phyloP scores from a whole-genome alignment of 2,329 filamentous ascomycete genomes.

The Orbilia blumenaviensis region DNA sequence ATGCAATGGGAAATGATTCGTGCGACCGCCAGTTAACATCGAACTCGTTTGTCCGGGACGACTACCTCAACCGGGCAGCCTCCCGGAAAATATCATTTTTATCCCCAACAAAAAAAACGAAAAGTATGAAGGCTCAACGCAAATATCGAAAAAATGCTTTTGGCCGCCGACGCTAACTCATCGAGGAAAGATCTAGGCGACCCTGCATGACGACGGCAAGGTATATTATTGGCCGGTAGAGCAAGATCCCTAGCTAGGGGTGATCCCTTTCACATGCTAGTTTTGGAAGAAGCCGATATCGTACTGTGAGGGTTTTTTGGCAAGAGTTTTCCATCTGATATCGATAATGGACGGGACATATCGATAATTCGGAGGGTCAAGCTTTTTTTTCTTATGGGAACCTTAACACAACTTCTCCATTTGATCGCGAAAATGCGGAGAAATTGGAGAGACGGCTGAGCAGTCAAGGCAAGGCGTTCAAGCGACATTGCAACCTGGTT shows the following conservation, averaged over 20 bases:
- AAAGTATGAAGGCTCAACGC: constrained; percentile 28
- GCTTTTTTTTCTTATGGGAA: constrained; percentile 1
- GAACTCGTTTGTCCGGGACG: constrained; percentile 5
- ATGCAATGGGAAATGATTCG: constrained; percentile 14
- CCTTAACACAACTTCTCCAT: constrained; percentile 20
- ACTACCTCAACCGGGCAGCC: constrained; percentile 15
- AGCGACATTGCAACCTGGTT: not conserved
- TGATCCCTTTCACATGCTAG: constrained; percentile 37
- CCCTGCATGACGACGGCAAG: constrained; percentile 46
- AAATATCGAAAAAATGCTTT: constrained; percentile 15
- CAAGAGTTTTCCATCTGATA: constrained; percentile 28
- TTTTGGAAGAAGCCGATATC: constrained; percentile 1
- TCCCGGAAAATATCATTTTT: constrained; percentile 18
- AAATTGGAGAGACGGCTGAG: constrained; percentile 10
- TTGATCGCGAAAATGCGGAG: constrained; percentile 26
- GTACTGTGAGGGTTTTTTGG: constrained; percentile 19
- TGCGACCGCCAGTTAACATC: constrained; percentile 6
- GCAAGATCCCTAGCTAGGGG: constrained; percentile 17
- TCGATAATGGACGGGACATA: constrained; percentile 19
- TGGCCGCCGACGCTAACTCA: constrained; percentile 35
- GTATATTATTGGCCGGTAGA: constrained; percentile 22
- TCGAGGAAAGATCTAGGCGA: constrained; percentile 43
- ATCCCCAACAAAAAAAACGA: constrained; percentile 45
- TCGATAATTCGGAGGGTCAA: constrained; percentile 5
- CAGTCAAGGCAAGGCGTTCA: not conserved